A percentile compares a stretch with the other conserved stretches of the same genome.
Evolutionary conservation across 805 yeast genomes (phyloP).

Genomic region (Lachancea lanzarotensis): DNA sequence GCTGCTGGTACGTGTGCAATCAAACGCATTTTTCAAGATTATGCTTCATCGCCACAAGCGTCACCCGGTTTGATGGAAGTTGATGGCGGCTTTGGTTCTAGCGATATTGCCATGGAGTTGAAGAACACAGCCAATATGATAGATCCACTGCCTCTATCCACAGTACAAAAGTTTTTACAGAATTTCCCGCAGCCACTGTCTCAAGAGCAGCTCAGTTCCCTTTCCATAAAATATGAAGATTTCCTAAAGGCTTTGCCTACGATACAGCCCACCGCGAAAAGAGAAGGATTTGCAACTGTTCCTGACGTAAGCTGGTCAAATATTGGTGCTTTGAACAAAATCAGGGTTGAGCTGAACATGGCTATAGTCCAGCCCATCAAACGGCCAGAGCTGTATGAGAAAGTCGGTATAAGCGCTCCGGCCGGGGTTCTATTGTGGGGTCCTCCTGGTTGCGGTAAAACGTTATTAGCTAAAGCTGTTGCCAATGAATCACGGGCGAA

Average conservation of each 20-base stretch:
- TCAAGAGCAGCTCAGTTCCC: slow-evolving; percentile 63
- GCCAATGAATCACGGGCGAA: slow-evolving; percentile 97
- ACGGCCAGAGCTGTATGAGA: slow-evolving; percentile 80
- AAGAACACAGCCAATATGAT: slow-evolving; percentile 32
- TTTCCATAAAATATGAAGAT: slow-evolving; percentile 72
- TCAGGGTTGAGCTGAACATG: slow-evolving; percentile 89
- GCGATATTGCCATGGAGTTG: slow-evolving; percentile 13
- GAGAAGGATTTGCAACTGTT: slow-evolving; percentile 98
- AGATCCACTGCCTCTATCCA: slow-evolving; percentile 41
- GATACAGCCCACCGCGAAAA: slow-evolving; percentile 93
- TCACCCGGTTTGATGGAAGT: slow-evolving; percentile 24
- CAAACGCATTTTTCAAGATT: slow-evolving; percentile 73
- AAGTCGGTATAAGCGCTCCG: slow-evolving; percentile 93
- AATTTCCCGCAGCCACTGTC: slow-evolving; percentile 78
- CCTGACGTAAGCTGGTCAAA: slow-evolving; percentile 96
- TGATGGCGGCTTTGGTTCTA: slow-evolving; percentile 13
- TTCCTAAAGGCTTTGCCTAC: slow-evolving; percentile 82
- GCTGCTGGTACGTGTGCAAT: slow-evolving; percentile 95
- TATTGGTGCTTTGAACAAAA: slow-evolving; percentile 80
- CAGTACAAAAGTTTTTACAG: slow-evolving; percentile 64
- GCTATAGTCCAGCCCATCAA: slow-evolving; percentile 96
- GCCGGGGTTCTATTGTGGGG: slow-evolving; percentile 98
- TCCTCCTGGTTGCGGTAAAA: slow-evolving; percentile 99
- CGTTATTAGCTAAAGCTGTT: slow-evolving; percentile 91
- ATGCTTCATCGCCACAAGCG: slow-evolving; percentile 27